Evolutionary conservation across 1,284 basidiomycete genomes (phyloP).

Genomic region (Trichosporon sp.): DNA sequence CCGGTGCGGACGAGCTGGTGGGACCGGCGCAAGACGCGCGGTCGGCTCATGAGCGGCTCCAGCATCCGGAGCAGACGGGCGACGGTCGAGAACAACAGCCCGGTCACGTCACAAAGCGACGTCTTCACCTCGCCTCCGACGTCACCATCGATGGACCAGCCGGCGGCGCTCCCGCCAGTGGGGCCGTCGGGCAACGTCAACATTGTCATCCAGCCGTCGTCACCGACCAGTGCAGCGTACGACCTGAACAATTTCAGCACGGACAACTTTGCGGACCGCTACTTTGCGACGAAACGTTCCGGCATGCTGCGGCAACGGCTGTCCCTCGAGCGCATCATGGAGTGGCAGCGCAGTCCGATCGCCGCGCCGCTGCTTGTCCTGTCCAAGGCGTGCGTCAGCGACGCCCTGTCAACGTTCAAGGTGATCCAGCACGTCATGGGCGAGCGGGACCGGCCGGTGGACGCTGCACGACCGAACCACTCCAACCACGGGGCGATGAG

Average conservation of each 20-base stretch:
- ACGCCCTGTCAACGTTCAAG: conserved; percentile 78
- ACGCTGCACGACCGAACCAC: conserved; percentile 21
- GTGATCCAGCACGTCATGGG: conserved; percentile 88
- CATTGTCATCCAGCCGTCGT: conserved; percentile 21
- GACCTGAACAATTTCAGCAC: conserved; percentile 58
- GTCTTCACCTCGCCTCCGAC: conserved; percentile 6
- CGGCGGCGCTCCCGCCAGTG: background rate
- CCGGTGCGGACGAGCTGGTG: conserved; percentile 12
- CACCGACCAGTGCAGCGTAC: conserved; percentile 14
- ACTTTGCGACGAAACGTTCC: conserved; percentile 80
- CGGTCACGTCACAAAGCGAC: conserved; percentile 6
- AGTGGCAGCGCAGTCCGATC: conserved; percentile 76
- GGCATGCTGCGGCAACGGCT: conserved; percentile 68
- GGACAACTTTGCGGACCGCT: conserved; percentile 73
- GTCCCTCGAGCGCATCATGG: conserved; percentile 77
- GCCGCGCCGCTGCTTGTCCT: conserved; percentile 67
- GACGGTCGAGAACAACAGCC: conserved; percentile 4
- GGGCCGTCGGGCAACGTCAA: conserved; percentile 14
- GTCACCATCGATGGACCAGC: conserved; percentile 12
- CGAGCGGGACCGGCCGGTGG: conserved; percentile 63
- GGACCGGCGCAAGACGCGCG: conserved; percentile 14
- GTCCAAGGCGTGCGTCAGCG: conserved; percentile 59
- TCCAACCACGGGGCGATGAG: conserved; percentile 1
- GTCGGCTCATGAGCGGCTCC: conserved; percentile 9
- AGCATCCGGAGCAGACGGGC: conserved; percentile 1